These are phyloP conservation scores for Solanum appendiculatum DNA, from an alignment of 257 asterid species.

Conservation along the genomic window DNA sequence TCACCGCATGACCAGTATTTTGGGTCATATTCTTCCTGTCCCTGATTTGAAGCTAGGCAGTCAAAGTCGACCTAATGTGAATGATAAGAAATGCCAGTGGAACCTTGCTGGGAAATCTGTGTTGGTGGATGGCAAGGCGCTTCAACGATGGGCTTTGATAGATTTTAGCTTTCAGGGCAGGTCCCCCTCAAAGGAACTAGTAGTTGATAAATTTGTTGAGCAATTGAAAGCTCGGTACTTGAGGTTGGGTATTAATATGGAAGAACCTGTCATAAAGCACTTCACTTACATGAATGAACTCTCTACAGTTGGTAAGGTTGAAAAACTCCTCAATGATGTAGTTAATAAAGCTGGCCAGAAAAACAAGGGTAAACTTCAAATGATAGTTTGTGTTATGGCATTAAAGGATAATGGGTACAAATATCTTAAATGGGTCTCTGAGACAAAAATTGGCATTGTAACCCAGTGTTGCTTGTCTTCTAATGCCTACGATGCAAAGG, in stretches of 20 bases:
- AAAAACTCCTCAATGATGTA: slow-evolving; percentile 18
- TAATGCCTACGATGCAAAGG: slow-evolving; percentile 21
- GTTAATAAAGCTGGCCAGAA: slow-evolving; percentile 6
- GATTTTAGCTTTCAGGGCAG: slow-evolving; percentile 28
- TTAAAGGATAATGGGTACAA: slow-evolving; percentile 40
- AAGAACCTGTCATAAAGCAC: slow-evolving; percentile 19
- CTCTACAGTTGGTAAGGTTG: slow-evolving; percentile 14
- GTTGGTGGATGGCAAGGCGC: slow-evolving; percentile 19
- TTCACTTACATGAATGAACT: slow-evolving; percentile 18
- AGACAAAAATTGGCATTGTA: slow-evolving; percentile 44
- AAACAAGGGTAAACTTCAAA: slow-evolving; percentile 23
- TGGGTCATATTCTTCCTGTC: slow-evolving; percentile 45
- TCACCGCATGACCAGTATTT: slow-evolving; percentile 36
- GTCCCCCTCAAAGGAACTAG: no score
- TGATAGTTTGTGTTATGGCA: slow-evolving; percentile 54
- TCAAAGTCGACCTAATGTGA: slow-evolving; percentile 20
- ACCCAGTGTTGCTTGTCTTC: slow-evolving; percentile 48
- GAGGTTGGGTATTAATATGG: slow-evolving; percentile 34
- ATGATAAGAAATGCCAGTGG: slow-evolving; percentile 43
- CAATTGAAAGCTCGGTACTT: slow-evolving; percentile 18
- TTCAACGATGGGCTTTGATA: slow-evolving; percentile 59
- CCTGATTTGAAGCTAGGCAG: slow-evolving; percentile 45
- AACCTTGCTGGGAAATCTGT: slow-evolving; percentile 40
- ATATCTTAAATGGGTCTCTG: slow-evolving; percentile 52
- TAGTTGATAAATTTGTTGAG: slow-evolving; percentile 10